Evolutionary conservation across 2,329 filamentous ascomycete species (phyloP), one percentile per base, ranked within the genome.

Genomic region (Colletotrichum noveboracense): DNA sequence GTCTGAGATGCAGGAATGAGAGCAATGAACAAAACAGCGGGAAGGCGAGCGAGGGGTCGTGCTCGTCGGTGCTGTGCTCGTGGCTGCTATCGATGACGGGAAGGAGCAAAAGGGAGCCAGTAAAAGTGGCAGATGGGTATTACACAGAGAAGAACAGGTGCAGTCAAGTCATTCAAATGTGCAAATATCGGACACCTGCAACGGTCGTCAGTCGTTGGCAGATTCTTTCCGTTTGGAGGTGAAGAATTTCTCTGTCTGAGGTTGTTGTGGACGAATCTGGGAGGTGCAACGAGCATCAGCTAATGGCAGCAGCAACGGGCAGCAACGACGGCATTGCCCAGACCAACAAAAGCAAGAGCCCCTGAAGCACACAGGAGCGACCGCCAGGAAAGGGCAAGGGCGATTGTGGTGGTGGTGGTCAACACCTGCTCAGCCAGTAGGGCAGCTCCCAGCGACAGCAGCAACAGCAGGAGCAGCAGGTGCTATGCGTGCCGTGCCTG

Each of bases 291-390:
- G 43, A 48, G 14, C 56, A 71, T 56, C 55, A 69, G 21, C 26
- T 14, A 38, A 48, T 30, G 26, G 48, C 24, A 61, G 26, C 34
- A 18, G 26, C 67, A 70, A 52, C 13, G 26, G 55, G 55, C 66
- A 69, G 30, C 52, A 36, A 34, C 34, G 38, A 60, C 26, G 24
- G 18, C 66, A 68, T n/a, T 28, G 68, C 61, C 68, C 69, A 72
- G 73, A 67, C 73, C 56, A 75, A 65, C 56, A 34, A 52, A 75
- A 65, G 56, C 58, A 75, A 65, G 64, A 75, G 70, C 73, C 73
- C 73, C 73, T 75, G 73, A 75, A 75, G 73, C 73, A 65, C 70
- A 68, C 69, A 65, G 70, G 36, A 73, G 34, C 26, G 36, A 30
- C 65, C 21, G 34, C 43, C 48, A 62, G n/a, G 26, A 38, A 28